These are phyloP conservation scores for Coemansia sp. DNA, from an alignment of 192 early-diverging fungal species.

Conservation along the genomic window DNA sequence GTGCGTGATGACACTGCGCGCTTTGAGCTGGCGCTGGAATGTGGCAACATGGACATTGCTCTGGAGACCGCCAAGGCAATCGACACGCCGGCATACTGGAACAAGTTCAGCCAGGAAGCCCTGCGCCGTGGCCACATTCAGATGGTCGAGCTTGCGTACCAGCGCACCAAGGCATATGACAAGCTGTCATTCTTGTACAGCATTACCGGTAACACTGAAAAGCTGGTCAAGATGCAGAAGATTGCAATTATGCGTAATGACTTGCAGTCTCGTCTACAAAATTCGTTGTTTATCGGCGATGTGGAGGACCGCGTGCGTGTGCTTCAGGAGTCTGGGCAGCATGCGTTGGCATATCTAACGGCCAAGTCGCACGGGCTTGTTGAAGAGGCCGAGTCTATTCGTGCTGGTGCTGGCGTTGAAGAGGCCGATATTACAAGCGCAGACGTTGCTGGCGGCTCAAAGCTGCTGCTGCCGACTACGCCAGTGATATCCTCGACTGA, in stretches of 20 bases:
- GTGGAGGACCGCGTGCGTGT: conserved; percentile 85
- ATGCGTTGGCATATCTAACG: conserved; percentile 87
- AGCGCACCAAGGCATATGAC: conserved; percentile 88
- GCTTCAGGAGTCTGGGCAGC: conserved; percentile 83
- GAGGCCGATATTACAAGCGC: conserved; percentile 54
- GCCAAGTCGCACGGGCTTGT: conserved; percentile 84
- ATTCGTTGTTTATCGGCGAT: conserved; percentile 87
- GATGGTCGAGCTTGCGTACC: conserved; percentile 88
- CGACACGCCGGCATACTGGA: conserved; percentile 88
- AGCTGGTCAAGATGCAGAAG: conserved; percentile 92
- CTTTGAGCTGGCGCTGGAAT: conserved; percentile 94
- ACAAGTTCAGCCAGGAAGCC: conserved; percentile 83
- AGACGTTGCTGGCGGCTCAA: conserved; percentile 32
- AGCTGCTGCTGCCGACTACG: conserved; percentile 64
- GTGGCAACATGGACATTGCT: conserved; percentile 94
- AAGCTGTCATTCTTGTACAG: conserved; percentile 94
- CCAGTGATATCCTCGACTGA: conserved; percentile 74
- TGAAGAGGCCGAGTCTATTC: conserved; percentile 82
- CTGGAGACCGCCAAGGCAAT: conserved; percentile 90
- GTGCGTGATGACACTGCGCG: conserved; percentile 94
- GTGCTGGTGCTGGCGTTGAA: conserved; percentile 68
- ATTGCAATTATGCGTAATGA: conserved; percentile 85
- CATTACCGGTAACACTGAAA: conserved; percentile 86
- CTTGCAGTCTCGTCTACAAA: conserved; percentile 88
- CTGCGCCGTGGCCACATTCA: conserved; percentile 81